Base-by-base conservation (phyloP, 2,329 filamentous ascomycete genomes). In the Fusarium concolor region DNA sequence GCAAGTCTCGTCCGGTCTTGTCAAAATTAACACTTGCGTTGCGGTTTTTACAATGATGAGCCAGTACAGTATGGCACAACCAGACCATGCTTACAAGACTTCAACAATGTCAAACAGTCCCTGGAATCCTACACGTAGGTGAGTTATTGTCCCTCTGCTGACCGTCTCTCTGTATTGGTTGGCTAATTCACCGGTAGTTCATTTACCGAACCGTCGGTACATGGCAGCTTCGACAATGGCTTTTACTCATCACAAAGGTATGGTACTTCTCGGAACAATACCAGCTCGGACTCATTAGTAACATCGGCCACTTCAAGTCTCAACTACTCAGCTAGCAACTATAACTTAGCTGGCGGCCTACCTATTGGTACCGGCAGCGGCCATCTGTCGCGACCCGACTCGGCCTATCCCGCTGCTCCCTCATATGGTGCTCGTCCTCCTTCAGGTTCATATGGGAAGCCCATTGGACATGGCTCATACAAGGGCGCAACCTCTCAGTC, bases 41-140 rank as follows among this genome's bases (percentile, higher is more conserved):
- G 62, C 65, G 60, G 51, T 61, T 68, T 71, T 68, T 68, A 56
- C 59, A 73, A 76, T 72, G 71, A 78, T 79, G 78, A 77, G 76
- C 72, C 75, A 76, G 62, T 75, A 76, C 74, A 76, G 80, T 66
- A 83, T 84, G 82, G 79, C 81, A 43, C 82, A 83, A 68, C 79
- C 81, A 73, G 81, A 84, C 54, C 79, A 82, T 79, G 78, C 80
- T 65, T 85, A 85, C 77, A 82, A 80, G 74, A 79, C 76, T 66
- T 74, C 83, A 69, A 77, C 78, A 73, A 79, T 81, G 76, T 77
- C 82, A 64, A 81, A 80, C 76, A 80, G 83, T 71, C 80, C 83
- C 59, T 86, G 85, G 85, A 81, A 81, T 68, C 75, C 82, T 67
- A 78, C 81, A 69, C 83, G 82, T 78, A 87, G 84, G 85, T 87